Evolutionary conservation across 805 yeast genomes (phyloP), one percentile per base, ranked within the genome.

Genomic region (Metschnikowia vanudenii): DNA sequence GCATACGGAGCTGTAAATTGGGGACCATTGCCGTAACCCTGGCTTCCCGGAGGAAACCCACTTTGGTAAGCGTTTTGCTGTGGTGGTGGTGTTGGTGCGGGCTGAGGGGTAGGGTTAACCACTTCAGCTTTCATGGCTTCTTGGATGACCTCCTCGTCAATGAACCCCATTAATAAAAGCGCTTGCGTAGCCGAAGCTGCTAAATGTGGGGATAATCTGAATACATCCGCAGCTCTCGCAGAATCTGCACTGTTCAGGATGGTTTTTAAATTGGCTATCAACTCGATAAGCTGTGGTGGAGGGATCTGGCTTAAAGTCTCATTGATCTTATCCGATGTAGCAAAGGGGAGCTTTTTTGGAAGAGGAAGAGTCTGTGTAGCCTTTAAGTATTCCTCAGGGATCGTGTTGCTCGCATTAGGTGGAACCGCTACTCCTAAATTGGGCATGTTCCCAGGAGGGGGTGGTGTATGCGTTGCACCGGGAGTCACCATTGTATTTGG

Each of bases 121-220:
- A 37, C 46, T 2, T 61, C 64, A 2, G 69, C 51, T 30, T 65
- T 67, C 68, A 73, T 62, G 4, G 87, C 79, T 50, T 81, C 79
- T 30, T 74, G 73, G n/a, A 85, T 80, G n/a, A 83, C 85, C 37
- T 79, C 81, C 32, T 75, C 72, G 60, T 85, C 87, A 18, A 86
- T 79, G 36, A 86, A 74, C 0, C 94, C 95, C 91, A 86, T 85
- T 39, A 85, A 71, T 16, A 86, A 65, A 51, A 86, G 68, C 2
- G 90, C 86, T 60, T 86, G 94, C 0, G 91, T 81, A 1, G 88
- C 82, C 1, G 87, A 76, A 2, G 80, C 68, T 3, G 90, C 84
- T 35, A 85, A 66, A 39, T 80, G 65, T 14, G 82, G 82, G 52
- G 80, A 67, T 55, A 78, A 67, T 45, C 70, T 72, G 55, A 81